A percentile compares a stretch with the other conserved stretches of the same genome.
Evolutionary conservation across 164 flowering plant genomes (phyloP).

Genomic region (Umbilicus rupestris): DNA sequence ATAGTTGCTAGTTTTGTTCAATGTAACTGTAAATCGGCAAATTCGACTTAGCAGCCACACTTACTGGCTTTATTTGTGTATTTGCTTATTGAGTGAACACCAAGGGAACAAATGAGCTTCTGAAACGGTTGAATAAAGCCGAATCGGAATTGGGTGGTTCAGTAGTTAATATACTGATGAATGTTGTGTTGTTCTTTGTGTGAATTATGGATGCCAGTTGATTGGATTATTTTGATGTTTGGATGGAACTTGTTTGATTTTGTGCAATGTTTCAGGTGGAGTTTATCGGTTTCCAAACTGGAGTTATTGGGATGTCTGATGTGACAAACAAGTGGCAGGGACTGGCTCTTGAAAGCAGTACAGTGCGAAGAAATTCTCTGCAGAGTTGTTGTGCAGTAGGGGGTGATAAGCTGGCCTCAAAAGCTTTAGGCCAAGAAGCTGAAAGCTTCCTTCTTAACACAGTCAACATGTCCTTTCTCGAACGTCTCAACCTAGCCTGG

Average conservation of each 20-base stretch:
- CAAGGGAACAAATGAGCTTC: no score
- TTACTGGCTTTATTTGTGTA: no score
- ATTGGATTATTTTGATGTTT: background rate
- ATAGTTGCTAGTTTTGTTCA: no score
- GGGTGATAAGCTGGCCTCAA: slow-evolving; percentile 28
- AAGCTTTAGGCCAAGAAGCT: slow-evolving; percentile 42
- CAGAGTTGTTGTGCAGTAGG: slow-evolving; percentile 26
- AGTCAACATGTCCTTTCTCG: slow-evolving; percentile 71
- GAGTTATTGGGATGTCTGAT: slow-evolving; percentile 27
- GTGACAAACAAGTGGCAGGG: slow-evolving; percentile 24
- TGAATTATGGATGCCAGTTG: background rate
- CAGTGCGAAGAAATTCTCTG: slow-evolving; percentile 18
- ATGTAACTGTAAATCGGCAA: no score
- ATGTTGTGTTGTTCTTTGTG: background rate
- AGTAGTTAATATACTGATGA: background rate
- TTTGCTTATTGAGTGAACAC: no score
- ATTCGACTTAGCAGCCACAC: no score
- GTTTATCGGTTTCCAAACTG: slow-evolving; percentile 26
- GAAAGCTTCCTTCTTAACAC: slow-evolving; percentile 65
- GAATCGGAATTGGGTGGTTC: no score
- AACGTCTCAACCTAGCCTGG: slow-evolving; percentile 88
- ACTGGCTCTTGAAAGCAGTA: slow-evolving; percentile 15
- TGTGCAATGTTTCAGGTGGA: slow-evolving; percentile 36
- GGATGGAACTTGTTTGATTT: background rate
- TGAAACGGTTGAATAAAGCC: no score